Conservation (phyloP, 179 eudicot genomes). For the Beta macrorhiza region DNA sequence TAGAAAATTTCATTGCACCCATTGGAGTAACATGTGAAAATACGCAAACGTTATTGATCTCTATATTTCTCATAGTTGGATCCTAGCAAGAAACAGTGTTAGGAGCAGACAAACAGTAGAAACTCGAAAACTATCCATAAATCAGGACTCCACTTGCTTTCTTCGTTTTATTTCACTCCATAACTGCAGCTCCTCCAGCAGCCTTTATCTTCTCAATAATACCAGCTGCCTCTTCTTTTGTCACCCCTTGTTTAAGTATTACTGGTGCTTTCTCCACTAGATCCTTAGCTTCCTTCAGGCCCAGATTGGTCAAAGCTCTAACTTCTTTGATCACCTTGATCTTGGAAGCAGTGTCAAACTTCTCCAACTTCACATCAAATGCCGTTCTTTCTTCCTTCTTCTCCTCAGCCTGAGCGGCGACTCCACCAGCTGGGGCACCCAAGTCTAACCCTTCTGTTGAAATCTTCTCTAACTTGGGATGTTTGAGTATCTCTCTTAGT, state of each 20-base stretch:
- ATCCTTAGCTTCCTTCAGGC: constrained; percentile 90
- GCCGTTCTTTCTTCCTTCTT: constrained; percentile 72
- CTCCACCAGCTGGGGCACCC: constrained; percentile 46
- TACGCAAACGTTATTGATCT: not conserved
- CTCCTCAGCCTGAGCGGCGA: constrained; percentile 62
- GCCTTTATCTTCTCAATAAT: constrained; percentile 83
- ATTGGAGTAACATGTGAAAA: too few species aligned
- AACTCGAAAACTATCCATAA: not conserved
- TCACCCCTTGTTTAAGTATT: constrained; percentile 77
- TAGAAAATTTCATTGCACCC: too few species aligned
- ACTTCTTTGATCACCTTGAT: constrained; percentile 96
- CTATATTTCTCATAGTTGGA: not conserved
- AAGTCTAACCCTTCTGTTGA: constrained; percentile 70
- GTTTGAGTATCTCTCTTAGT: constrained; percentile 55
- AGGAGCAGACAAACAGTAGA: not conserved
- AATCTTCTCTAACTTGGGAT: constrained; percentile 68
- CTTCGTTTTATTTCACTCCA: constrained; percentile 45
- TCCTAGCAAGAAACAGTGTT: not conserved
- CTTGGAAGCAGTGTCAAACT: constrained; percentile 80
- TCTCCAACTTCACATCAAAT: constrained; percentile 87
- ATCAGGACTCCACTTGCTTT: not conserved
- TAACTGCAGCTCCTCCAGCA: constrained; percentile 80
- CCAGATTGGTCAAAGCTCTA: constrained; percentile 69
- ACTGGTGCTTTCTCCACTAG: constrained; percentile 81
- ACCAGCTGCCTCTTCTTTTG: constrained; percentile 80